Percentiles rank a stretch among this genome's conserved stretches.
Conservation (phyloP, 2,329 filamentous ascomycete genomes). For the Cladosporium sp. region DNA sequence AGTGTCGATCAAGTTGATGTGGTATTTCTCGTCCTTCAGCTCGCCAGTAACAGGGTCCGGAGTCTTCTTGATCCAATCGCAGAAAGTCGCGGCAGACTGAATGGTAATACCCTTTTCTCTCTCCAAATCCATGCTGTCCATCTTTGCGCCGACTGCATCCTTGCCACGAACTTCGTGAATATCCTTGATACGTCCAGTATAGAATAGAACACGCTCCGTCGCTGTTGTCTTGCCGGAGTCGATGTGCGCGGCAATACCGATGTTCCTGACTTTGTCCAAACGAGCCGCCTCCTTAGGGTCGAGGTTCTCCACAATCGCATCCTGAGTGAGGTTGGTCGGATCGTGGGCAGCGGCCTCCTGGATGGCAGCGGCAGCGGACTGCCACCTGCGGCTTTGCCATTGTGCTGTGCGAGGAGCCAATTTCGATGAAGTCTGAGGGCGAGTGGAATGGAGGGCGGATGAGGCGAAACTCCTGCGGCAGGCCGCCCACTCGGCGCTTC, state of each 20-base stretch:
- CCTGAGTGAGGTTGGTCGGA: constrained; percentile 52
- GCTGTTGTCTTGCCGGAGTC: constrained; percentile 97
- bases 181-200: constrained; percentile 91
- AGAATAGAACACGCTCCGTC: constrained; percentile 95
- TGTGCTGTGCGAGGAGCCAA: constrained; percentile 1
- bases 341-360: constrained; percentile 53
- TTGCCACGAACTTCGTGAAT: constrained; percentile 96
- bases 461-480: constrained; percentile 21
- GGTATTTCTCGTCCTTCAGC: constrained; percentile 82
- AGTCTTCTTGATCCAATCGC: constrained; percentile 82
- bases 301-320: constrained; percentile 71
- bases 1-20: constrained; percentile 98
- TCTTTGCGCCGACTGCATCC: constrained; percentile 94
- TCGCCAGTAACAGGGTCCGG: constrained; percentile 47
- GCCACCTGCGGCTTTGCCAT: constrained; percentile 18
- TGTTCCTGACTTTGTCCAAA: constrained; percentile 81
- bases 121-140: constrained; percentile 99
- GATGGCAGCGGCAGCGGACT: constrained; percentile 25
- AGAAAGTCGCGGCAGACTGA: constrained; percentile 95
- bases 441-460: constrained; percentile 13
- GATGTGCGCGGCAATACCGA: constrained; percentile 97
- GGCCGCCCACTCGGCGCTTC: constrained; percentile 14
- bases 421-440: background rate
- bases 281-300: constrained; percentile 71
- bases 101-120: constrained; percentile 98